Percentiles rank a stretch among this genome's conserved stretches.
phyloP scores from a whole-genome alignment of 441 rosid genomes.

The Iberis amara region DNA sequence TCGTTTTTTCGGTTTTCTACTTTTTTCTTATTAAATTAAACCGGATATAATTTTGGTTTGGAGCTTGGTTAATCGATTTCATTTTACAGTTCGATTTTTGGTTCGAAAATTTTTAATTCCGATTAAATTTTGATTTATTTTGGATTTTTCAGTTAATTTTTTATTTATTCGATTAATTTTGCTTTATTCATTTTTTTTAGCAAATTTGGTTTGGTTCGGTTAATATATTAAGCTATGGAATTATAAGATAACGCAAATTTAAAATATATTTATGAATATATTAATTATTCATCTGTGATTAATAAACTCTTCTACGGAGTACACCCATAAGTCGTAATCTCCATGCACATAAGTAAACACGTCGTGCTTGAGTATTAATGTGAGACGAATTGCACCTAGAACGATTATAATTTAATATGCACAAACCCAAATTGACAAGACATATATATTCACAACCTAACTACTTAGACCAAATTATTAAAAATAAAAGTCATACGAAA shows the following conservation, averaged over 20 bases:
- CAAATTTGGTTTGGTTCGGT: too few species aligned
- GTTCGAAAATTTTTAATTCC: too few species aligned
- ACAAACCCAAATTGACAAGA: constrained; percentile 30
- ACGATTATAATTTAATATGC: constrained; percentile 16
- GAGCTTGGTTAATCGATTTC: too few species aligned
- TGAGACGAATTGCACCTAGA: constrained; percentile 15
- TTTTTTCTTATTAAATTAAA: too few species aligned
- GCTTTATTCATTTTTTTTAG: neutral
- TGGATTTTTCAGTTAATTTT: neutral
- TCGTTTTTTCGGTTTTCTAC: too few species aligned
- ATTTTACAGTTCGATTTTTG: too few species aligned
- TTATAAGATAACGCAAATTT: constrained; percentile 1
- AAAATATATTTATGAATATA: neutral
- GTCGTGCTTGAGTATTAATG: constrained; percentile 18
- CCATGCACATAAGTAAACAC: constrained; percentile 14
- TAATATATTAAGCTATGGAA: constrained; percentile 7
- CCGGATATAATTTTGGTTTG: too few species aligned
- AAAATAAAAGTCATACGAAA: constrained; percentile 11
- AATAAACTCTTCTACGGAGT: neutral
- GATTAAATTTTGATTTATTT: too few species aligned
- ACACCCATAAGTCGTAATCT: constrained; percentile 2
- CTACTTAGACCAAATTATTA: constrained; percentile 13
- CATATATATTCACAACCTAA: constrained; percentile 11
- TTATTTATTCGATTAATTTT: neutral
- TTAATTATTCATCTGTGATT: neutral